Base-by-base conservation (phyloP, 2,329 filamentous ascomycete species). In the Aspergillus alliaceus region DNA sequence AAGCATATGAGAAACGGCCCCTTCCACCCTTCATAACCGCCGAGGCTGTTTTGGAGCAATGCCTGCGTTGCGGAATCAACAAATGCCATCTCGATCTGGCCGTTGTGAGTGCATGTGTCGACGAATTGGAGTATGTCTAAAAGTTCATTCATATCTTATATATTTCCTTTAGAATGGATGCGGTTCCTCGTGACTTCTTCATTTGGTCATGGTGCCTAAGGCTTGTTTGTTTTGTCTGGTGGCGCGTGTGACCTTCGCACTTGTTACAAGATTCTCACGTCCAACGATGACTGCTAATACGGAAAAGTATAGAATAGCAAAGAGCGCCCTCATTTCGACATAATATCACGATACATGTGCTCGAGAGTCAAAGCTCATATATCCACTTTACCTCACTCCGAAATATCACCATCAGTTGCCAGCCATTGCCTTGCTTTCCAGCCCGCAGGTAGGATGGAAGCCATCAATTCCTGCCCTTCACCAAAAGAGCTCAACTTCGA, bases 61-160 rank as follows among this genome's bases (percentile, higher is more conserved):
- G 65, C 60, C 59, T 47, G 54, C 59, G 46, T 56, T 57, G 35
- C 60, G 56, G 44, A 54, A 42, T 27, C 57, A n/a, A 59, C 49
- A 59, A 53, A 55, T 51, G 58, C 53, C 50, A 20, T 58, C 59
- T 51, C 60, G 59, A 46, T 57, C 60, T 58, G 60, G 58, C 54
- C 64, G 64, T 51, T 46, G 59, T 37, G 56, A 62, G 51, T 67
- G 64, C 54, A 62, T 58, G 39, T 53, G 51, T 44, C 53, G 59
- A 35, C 63, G 59, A 54, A 59, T 64, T 55, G 65, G 64, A 59
- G 65, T 68, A 61, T 48, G 65, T 60, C 31, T 15, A 29, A 18
- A 22, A n/a, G 29, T 14, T n/a, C n/a, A n/a, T n/a, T n/a, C n/a
- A n/a, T n/a, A n/a, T n/a, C n/a, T n/a, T n/a, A n/a, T n/a, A n/a